Conservation (phyloP, 148 eudicot species). For the Heliamphora exappendiculata region DNA sequence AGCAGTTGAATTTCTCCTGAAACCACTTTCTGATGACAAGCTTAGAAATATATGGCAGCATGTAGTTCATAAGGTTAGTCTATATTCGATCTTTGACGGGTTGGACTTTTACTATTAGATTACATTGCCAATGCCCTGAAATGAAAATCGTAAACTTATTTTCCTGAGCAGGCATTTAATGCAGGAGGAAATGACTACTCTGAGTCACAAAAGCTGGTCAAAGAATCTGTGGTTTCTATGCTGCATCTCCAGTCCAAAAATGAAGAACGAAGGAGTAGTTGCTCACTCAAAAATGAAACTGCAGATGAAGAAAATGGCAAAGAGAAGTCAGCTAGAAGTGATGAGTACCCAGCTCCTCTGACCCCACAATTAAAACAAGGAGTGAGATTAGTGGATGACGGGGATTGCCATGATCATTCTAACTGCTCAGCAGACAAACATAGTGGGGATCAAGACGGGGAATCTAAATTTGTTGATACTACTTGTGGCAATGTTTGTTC, state of each 20-base stretch:
- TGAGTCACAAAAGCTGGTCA: constrained; percentile 39
- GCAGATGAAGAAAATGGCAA: constrained; percentile 20
- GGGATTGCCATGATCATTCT: constrained; percentile 53
- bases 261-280: constrained; percentile 12
- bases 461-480: constrained; percentile 72
- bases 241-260: constrained; percentile 27
- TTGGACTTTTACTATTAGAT: not conserved
- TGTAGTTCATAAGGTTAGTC: constrained; percentile 67
- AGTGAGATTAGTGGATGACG: constrained; percentile 48
- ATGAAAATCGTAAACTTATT: not conserved
- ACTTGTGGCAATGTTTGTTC: constrained; percentile 30
- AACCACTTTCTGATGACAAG: constrained; percentile 75
- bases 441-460: constrained; percentile 42
- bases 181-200: constrained; percentile 40
- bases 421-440: constrained; percentile 41
- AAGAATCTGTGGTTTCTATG: constrained; percentile 48
- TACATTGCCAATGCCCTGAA: not conserved
- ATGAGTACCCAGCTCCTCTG: constrained; percentile 77
- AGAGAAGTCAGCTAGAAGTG: constrained; percentile 34
- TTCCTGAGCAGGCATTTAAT: constrained; percentile 51
- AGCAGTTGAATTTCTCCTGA: constrained; percentile 70
- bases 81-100: not conserved
- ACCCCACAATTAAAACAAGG: constrained; percentile 79
- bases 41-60: constrained; percentile 85
- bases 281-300: constrained; percentile 14